phyloP scores from a whole-genome alignment of 495 filamentous ascomycete species.

The Podospora appendiculata region DNA sequence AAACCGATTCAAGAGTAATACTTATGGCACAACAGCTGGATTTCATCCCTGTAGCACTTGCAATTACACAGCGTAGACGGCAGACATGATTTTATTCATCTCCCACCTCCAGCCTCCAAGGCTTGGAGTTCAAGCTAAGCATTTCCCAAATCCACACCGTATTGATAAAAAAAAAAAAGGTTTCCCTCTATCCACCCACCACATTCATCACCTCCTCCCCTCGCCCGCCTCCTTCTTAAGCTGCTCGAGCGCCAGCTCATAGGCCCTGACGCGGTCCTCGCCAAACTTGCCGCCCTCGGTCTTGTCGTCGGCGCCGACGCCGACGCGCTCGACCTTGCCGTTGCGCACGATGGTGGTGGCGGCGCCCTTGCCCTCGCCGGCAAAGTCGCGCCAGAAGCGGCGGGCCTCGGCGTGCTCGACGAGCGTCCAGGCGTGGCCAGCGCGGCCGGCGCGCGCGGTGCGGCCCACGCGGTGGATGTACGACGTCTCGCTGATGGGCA shows the following conservation, averaged over 20 bases:
- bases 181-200: neutral
- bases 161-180: no score
- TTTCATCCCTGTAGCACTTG: no score
- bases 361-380: constrained; percentile 30
- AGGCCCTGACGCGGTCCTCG: constrained; percentile 46
- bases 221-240: constrained; percentile 39
- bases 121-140: no score
- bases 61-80: no score
- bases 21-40: no score
- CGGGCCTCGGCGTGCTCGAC: constrained; percentile 67
- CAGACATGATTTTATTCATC: no score
- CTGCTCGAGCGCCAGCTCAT: constrained; percentile 49
- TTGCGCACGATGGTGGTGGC: constrained; percentile 13
- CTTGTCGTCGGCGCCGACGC: constrained; percentile 9
- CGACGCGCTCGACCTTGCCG: constrained; percentile 18
- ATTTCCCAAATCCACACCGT: no score
- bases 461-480: constrained; percentile 93
- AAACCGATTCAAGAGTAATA: no score
- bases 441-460: constrained; percentile 74
- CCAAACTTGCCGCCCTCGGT: constrained; percentile 35
- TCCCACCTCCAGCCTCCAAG: no score
- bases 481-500: constrained; percentile 67
- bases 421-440: constrained; percentile 76
- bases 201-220: constrained; percentile 6
- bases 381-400: constrained; percentile 83